Percentiles rank a stretch among this genome's conserved stretches.
These are phyloP conservation scores for Diddensiella santjacobensis DNA, from an alignment of 805 yeast genomes.

Conservation along the genomic window DNA sequence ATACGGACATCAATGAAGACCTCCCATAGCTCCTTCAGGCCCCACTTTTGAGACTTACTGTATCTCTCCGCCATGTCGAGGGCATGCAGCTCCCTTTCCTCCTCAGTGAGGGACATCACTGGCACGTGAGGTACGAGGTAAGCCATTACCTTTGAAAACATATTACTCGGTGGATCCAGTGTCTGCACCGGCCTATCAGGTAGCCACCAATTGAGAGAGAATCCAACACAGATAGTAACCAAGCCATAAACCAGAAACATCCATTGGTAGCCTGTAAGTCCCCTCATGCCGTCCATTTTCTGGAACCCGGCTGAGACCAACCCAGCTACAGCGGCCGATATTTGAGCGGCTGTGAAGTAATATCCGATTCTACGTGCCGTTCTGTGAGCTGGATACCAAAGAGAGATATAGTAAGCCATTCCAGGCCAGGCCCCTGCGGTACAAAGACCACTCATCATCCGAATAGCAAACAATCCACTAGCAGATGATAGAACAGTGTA, in stretches of 20 bases:
- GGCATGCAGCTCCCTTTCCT: conserved; percentile 55
- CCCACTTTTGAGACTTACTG: conserved; percentile 47
- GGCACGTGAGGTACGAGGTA: conserved; percentile 6
- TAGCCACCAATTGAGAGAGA: conserved; percentile 72
- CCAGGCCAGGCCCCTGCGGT: conserved; percentile 94
- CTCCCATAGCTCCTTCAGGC: conserved; percentile 50
- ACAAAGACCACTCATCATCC: conserved; percentile 69
- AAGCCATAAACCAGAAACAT: conserved; percentile 74
- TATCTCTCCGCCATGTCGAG: conserved; percentile 57
- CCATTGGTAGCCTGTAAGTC: conserved; percentile 85
- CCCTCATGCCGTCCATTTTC: conserved; percentile 66
- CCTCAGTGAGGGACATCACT: conserved; percentile 38
- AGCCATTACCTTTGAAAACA: conserved; percentile 12
- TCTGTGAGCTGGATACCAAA: conserved; percentile 81
- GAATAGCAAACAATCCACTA: conserved; percentile 62
- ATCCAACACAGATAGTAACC: conserved; percentile 60
- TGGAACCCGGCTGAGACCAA: conserved; percentile 86
- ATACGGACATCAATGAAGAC: conserved; percentile 61
- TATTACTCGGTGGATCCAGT: conserved; percentile 2
- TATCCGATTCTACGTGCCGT: conserved; percentile 78
- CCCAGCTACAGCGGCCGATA: conserved; percentile 88
- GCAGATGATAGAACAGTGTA: conserved; percentile 56
- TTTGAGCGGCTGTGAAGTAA: conserved; percentile 87
- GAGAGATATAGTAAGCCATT: conserved; percentile 72
- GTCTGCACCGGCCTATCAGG: conserved; percentile 67